phyloP scores from a whole-genome alignment of 192 early-diverging fungal species.

The Coemansia sp. region DNA sequence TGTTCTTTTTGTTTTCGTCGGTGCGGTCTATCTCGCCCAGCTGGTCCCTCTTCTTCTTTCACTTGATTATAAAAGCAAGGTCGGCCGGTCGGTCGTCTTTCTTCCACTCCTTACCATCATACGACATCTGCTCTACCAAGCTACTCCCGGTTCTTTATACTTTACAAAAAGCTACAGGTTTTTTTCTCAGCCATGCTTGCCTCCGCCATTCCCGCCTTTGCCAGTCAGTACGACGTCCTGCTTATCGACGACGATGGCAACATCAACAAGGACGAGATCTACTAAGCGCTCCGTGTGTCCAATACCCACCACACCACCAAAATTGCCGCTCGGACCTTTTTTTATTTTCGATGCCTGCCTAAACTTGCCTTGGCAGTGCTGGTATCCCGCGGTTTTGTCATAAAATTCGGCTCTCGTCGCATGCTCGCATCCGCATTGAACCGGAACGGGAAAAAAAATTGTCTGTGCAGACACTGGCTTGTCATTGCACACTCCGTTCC shows the following conservation, averaged over 20 bases:
- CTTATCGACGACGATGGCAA: conserved; percentile 23
- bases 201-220: conserved; percentile 2
- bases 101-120: neutral
- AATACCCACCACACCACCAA: neutral
- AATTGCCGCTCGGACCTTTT: conserved; percentile 2
- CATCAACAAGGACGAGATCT: conserved; percentile 18
- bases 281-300: neutral
- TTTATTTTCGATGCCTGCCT: neutral
- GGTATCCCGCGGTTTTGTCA: too few relatives aligned
- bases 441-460: neutral
- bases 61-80: conserved; percentile 9
- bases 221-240: conserved; percentile 17
- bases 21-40: neutral
- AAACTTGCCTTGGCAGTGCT: too few relatives aligned
- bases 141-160: neutral
- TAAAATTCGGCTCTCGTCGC: conserved; percentile 6
- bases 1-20: neutral
- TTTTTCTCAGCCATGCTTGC: conserved; percentile 6
- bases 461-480: neutral
- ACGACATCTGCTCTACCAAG: neutral
- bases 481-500: neutral
- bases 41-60: neutral
- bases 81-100: neutral
- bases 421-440: neutral
- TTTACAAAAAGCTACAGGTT: conserved; percentile 6